phyloP scores from a whole-genome alignment of 306 rosid species.

The Prunus dulcis region DNA sequence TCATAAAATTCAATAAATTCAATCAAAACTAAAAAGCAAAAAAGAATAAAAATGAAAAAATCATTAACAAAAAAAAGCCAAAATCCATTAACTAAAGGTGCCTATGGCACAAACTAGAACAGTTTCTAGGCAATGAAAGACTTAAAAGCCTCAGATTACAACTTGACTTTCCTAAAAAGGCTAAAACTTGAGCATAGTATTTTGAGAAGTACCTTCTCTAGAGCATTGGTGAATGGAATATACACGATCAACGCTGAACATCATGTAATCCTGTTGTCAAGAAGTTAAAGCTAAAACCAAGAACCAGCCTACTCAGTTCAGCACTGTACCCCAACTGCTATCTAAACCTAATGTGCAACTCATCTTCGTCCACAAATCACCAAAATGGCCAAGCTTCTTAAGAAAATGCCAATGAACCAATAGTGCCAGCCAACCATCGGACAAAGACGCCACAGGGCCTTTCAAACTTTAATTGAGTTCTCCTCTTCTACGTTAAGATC shows the following conservation, averaged over 20 bases:
- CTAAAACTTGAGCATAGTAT: constrained; percentile 46
- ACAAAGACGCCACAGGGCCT: not conserved
- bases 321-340: constrained; percentile 52
- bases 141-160: constrained; percentile 57
- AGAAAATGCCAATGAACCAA: constrained; percentile 23
- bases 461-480: constrained; percentile 32
- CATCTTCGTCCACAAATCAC: constrained; percentile 18
- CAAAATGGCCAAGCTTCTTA: constrained; percentile 28
- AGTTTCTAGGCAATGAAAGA: constrained; percentile 29
- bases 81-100: constrained; percentile 34
- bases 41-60: constrained; percentile 20
- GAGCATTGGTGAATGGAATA: constrained; percentile 59
- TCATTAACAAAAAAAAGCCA: constrained; percentile 32
- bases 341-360: constrained; percentile 42
- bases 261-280: constrained; percentile 34
- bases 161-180: constrained; percentile 39
- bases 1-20: constrained; percentile 23
- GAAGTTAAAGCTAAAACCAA: constrained; percentile 49
- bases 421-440: constrained; percentile 10
- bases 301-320: constrained; percentile 50
- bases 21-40: constrained; percentile 20
- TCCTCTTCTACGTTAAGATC: constrained; percentile 36
- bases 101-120: constrained; percentile 29
- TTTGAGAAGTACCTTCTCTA: constrained; percentile 43
- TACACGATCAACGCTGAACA: constrained; percentile 46